Base-by-base conservation (phyloP, 2,329 filamentous ascomycete species). In the Ceratocystis papillata region DNA sequence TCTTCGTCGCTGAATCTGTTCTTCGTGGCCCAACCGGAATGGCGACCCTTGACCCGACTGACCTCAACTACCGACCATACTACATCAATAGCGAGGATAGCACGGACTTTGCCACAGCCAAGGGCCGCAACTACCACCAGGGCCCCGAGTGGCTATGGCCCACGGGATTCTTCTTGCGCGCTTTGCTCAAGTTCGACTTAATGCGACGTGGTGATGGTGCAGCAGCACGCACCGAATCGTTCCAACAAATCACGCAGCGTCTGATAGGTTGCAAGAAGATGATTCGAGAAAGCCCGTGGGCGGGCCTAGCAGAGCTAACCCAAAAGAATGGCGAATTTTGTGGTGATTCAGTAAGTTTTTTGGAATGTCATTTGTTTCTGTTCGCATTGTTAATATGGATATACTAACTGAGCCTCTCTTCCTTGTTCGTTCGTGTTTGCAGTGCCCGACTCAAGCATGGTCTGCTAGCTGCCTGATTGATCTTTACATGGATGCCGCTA, bases 91-190 rank as follows among this genome's bases (percentile, higher is more conserved):
- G 87, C 70, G 93, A 97, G 72, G 94, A 99, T 76, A 93, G 87
- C 68, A 85, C 84, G 12, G 89, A 97, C 75, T 97, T 96, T 73
- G 84, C 89, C 10, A 97, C 93, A 0, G 86, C 88, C 71, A 97
- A 97, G 76, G 94, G 94, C 62, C 83, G 94, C 66, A 99, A 97
- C 76, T 99, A 99, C 77, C 94, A 99, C 75, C 93, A 97, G 75
- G 94, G 94, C 3, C 95, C 94, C 0, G 94, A 99, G 75, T 99
- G 94, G 94, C 78, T 96, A 28, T 99, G 94, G 94, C 95, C 93
- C 0, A 93, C 90, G 0, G 94, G 94, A 3, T 99, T 91, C 79
- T 99, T 96, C 80, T 80, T 96, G 25, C 86, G 95, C 62, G 94
- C 94, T 0, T 79, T 99, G 70, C 81, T 99, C 69, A 89, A 91